phyloP scores from a whole-genome alignment of 2,329 filamentous ascomycete species.

The Penicillium sp. region DNA sequence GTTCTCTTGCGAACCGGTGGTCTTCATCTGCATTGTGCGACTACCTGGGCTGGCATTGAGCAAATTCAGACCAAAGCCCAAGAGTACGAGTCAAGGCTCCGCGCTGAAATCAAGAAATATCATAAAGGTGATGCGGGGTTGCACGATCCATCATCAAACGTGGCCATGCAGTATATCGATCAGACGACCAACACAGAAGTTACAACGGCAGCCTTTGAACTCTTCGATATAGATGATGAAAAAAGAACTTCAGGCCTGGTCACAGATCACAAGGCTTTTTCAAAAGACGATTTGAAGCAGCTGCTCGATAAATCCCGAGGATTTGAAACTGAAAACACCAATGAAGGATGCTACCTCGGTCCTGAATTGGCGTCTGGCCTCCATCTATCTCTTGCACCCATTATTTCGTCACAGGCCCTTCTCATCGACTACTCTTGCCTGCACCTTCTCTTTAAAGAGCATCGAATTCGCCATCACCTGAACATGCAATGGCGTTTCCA shows the following conservation, averaged over 20 bases:
- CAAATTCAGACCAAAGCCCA: slow-evolving; percentile 60
- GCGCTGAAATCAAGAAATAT: slow-evolving; percentile 40
- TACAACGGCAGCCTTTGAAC: slow-evolving; percentile 28
- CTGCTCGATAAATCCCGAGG: slow-evolving; percentile 28
- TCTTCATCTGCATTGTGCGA: slow-evolving; percentile 65
- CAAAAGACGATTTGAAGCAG: slow-evolving; percentile 29
- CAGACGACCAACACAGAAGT: slow-evolving; percentile 1
- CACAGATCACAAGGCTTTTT: slow-evolving; percentile 21
- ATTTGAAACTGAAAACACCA: slow-evolving; percentile 12
- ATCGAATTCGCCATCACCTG: slow-evolving; percentile 70
- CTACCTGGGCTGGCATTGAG: slow-evolving; percentile 68
- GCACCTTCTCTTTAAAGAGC: slow-evolving; percentile 69
- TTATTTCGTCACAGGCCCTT: slow-evolving; percentile 70
- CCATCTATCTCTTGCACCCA: slow-evolving; percentile 68
- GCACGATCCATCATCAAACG: neutral
- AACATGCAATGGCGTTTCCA: slow-evolving; percentile 75
- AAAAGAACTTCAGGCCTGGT: slow-evolving; percentile 25
- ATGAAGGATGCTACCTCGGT: slow-evolving; percentile 27
- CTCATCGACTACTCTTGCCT: slow-evolving; percentile 76
- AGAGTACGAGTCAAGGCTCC: slow-evolving; percentile 37
- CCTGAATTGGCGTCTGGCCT: slow-evolving; percentile 54
- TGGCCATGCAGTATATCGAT: neutral
- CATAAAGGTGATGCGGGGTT: slow-evolving; percentile 31
- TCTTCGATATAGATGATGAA: slow-evolving; percentile 37
- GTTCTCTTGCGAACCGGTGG: slow-evolving; percentile 49